Percentiles rank a stretch among this genome's conserved stretches.
Evolutionary conservation across 2,329 filamentous ascomycete species (phyloP).

Genomic region (Purpureocillium takamizusanense): DNA sequence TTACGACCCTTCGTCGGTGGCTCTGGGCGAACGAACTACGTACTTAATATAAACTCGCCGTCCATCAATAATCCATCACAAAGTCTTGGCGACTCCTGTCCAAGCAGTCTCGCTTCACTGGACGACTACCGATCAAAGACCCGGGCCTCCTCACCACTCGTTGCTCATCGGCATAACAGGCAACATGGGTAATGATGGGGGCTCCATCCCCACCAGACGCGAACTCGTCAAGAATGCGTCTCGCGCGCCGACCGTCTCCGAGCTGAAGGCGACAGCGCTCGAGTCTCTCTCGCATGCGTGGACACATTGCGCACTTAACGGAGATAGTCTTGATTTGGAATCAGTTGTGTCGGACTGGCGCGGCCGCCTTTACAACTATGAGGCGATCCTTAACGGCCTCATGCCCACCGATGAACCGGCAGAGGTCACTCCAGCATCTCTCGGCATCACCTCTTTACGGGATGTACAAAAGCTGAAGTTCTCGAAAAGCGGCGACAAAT

Average conservation of each 20-base stretch:
- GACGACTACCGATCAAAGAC: too few relatives aligned
- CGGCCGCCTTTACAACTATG: conserved; percentile 90
- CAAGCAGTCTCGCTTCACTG: too few relatives aligned
- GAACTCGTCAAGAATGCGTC: conserved; percentile 94
- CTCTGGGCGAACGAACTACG: neutral
- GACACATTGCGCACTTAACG: conserved; percentile 81
- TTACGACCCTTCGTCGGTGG: too few relatives aligned
- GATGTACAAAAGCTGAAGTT: conserved; percentile 87
- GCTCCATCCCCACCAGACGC: conserved; percentile 88
- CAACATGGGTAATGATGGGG: conserved; percentile 92
- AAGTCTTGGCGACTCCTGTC: neutral
- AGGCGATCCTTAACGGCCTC: conserved; percentile 63
- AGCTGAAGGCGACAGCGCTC: conserved; percentile 80
- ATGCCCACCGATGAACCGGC: conserved; percentile 52
- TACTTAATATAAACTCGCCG: neutral
- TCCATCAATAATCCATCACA: neutral
- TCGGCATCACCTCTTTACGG: conserved; percentile 67
- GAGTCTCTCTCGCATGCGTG: conserved; percentile 83
- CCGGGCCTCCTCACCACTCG: too few relatives aligned
- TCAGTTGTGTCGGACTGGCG: conserved; percentile 77
- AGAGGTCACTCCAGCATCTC: conserved; percentile 32
- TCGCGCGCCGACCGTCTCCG: conserved; percentile 68
- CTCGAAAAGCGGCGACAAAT: conserved; percentile 40
- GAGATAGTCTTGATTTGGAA: conserved; percentile 56
- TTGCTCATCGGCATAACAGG: neutral